Evolutionary conservation across 371 early-diverging fungal genomes (phyloP).

Genomic region (Mucor irregularis): DNA sequence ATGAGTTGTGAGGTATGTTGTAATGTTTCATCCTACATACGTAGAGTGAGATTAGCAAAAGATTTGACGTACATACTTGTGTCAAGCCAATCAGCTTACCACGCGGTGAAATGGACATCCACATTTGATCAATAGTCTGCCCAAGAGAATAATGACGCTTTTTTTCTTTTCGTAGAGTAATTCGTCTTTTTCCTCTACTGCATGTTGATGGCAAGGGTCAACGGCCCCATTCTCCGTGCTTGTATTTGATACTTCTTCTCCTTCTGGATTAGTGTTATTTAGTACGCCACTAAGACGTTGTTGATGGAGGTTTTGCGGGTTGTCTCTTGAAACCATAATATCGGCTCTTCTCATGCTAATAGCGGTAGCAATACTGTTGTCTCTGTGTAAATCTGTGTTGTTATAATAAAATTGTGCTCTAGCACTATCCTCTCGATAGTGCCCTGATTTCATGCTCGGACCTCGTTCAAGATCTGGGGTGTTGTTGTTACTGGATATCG

Average conservation of each 20-base stretch:
- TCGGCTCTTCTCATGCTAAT: constrained; percentile 28
- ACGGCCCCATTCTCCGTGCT: background rate
- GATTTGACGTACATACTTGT: too few relatives aligned
- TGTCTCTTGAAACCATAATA: constrained; percentile 28
- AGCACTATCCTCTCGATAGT: background rate
- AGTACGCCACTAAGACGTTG: background rate
- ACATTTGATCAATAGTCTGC: constrained; percentile 36
- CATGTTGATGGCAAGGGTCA: background rate
- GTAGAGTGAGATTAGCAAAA: too few relatives aligned
- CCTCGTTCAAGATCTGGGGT: constrained; percentile 6
- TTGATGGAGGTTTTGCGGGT: constrained; percentile 27
- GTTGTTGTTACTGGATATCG: background rate
- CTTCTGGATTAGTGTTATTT: background rate
- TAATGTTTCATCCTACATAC: constrained; percentile 41
- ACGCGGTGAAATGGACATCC: constrained; percentile 50
- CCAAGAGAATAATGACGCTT: constrained; percentile 31
- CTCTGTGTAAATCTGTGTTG: constrained; percentile 6
- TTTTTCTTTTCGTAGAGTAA: constrained; percentile 32
- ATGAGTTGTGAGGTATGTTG: constrained; percentile 32
- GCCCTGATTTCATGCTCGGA: background rate
- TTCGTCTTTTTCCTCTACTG: constrained; percentile 2
- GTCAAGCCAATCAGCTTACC: constrained; percentile 15
- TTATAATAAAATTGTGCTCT: background rate
- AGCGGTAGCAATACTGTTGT: constrained; percentile 26
- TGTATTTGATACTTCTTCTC: background rate